Base-by-base conservation (phyloP, 176 grass and related monocot genomes). In the Musa troglodytarum region DNA sequence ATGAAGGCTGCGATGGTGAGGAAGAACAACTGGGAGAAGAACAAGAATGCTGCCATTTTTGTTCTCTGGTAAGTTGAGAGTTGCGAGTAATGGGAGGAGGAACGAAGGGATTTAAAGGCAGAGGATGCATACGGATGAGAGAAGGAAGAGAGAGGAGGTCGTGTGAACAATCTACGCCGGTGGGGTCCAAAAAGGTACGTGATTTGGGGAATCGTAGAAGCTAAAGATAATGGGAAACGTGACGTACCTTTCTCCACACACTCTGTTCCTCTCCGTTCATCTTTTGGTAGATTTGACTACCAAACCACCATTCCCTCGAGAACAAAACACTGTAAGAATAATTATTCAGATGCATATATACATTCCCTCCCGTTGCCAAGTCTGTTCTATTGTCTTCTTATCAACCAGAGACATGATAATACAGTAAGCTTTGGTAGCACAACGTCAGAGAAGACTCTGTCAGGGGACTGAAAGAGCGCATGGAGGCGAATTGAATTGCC, bases 41-140 rank as follows among this genome's bases (percentile, higher is more conserved):
- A 11, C 12, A 68, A 1, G 65, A 68, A 43, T 68, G 65, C 65
- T 29, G 65, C 65, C 65, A 68, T 68, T 68, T 68, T 68, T 34
- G 11, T 1, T 23, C 1, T 29, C 10, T 29, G 3, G 26, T 34
- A 12, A 22, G 11, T 22, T 11, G 1, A 12, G 65, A 11, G 16
- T 13, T 34, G 65, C 0, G 65, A 24, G 22, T 15, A 68, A 26
- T 16, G 25, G 12, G 3, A 14, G 12, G 65, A 26, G 25, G 34
- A 34, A 34, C 34, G 26, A 68, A 22, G 65, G 25, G 6, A 68
- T 29, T 66, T 58, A 58, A 58, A 16, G 15, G 55, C 14, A 58
- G 55, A 58, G 17, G 55, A 58, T 2, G 14, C 14, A 17, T 58
- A 16, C 0, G 34, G 4, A 43, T 43, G 34, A 43, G 34, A 43